These are phyloP conservation scores for Stipa capillata DNA, from an alignment of 176 grass and related monocot species.

Conservation along the genomic window DNA sequence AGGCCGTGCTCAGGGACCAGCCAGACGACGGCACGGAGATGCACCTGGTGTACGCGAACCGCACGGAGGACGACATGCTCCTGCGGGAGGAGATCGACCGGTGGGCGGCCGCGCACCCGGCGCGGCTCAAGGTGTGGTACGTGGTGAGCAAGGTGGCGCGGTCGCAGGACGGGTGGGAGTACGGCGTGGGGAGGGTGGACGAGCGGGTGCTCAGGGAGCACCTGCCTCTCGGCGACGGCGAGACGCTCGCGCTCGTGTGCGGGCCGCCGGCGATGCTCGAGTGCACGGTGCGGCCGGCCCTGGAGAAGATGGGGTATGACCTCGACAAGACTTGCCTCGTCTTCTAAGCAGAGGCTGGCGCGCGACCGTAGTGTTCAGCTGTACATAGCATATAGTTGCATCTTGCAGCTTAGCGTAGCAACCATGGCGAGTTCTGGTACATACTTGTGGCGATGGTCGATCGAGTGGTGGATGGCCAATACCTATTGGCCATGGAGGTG, in stretches of 20 bases:
- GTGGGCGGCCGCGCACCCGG: slow-evolving; percentile 36
- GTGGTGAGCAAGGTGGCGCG: slow-evolving; percentile 30
- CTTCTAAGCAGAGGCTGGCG: slow-evolving; percentile 27
- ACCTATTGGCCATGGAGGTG: neutral
- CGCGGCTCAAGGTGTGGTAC: slow-evolving; percentile 83
- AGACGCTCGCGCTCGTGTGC: slow-evolving; percentile 54
- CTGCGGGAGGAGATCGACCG: slow-evolving; percentile 56
- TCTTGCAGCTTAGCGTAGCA: neutral
- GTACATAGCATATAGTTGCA: neutral
- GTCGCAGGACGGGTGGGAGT: slow-evolving; percentile 29
- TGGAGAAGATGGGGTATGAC: slow-evolving; percentile 83
- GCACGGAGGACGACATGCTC: slow-evolving; percentile 77
- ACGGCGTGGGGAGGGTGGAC: slow-evolving; percentile 45
- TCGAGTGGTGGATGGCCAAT: neutral
- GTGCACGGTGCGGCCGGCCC: slow-evolving; percentile 41
- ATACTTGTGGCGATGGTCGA: neutral
- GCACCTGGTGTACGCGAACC: slow-evolving; percentile 71
- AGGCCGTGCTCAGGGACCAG: slow-evolving; percentile 64
- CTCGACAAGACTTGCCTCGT: slow-evolving; percentile 39
- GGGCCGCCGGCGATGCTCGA: slow-evolving; percentile 82
- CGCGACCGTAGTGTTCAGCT: neutral
- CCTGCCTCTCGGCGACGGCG: slow-evolving; percentile 39
- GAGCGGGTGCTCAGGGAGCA: slow-evolving; percentile 55
- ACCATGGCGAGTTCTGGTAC: neutral
- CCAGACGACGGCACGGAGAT: slow-evolving; percentile 64